Percentiles rank a stretch among this genome's conserved stretches.
Evolutionary conservation across 2,329 filamentous ascomycete species (phyloP).

Genomic region (Paecilomyces sp.): DNA sequence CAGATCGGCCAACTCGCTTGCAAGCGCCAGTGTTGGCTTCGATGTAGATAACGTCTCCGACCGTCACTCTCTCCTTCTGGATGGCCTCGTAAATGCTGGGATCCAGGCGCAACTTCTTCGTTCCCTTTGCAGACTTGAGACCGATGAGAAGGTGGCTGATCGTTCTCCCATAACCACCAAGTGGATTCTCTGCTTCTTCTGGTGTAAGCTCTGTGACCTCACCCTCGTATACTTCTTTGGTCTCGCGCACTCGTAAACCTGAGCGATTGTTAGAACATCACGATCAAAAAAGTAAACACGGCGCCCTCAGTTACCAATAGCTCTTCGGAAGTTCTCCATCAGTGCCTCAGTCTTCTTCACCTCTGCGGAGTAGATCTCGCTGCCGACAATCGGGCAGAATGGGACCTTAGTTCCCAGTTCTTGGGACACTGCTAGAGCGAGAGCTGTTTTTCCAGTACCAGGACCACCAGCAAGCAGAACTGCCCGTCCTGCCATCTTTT

Average conservation of each 20-base stretch:
- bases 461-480: constrained; percentile 90
- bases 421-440: constrained; percentile 91
- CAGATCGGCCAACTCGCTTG: constrained; percentile 91
- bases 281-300: background rate
- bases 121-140: constrained; percentile 89
- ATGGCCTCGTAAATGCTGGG: constrained; percentile 99
- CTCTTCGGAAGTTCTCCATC: constrained; percentile 98
- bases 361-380: constrained; percentile 95
- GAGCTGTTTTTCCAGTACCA: constrained; percentile 92
- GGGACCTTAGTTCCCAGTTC: constrained; percentile 97
- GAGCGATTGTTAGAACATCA: constrained; percentile 10
- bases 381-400: constrained; percentile 96
- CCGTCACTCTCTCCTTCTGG: constrained; percentile 92
- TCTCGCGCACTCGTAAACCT: constrained; percentile 88
- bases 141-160: constrained; percentile 94
- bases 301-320: constrained; percentile 63
- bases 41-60: constrained; percentile 98
- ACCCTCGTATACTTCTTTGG: constrained; percentile 98
- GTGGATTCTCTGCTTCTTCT: constrained; percentile 94
- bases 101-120: constrained; percentile 94
- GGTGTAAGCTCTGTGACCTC: constrained; percentile 97
- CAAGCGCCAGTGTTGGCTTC: constrained; percentile 98
- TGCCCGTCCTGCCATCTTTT: constrained; percentile 95
- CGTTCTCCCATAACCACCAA: constrained; percentile 94
- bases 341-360: constrained; percentile 99